Evolutionary conservation across 768 basidiomycete species (phyloP).

Genomic region (Pluteus cervinus): DNA sequence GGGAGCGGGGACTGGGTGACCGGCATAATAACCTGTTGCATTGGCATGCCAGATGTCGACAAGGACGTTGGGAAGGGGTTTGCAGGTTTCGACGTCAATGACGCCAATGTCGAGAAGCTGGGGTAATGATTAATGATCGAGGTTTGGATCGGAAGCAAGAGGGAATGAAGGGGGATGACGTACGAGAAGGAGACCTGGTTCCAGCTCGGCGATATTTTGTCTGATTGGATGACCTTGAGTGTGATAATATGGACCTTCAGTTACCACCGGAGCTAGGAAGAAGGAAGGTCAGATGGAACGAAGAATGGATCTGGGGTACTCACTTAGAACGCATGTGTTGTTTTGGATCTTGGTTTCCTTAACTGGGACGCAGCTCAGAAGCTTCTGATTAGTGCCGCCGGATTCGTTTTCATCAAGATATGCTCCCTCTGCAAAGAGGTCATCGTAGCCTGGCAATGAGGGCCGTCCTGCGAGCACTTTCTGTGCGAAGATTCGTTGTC

Average conservation of each 20-base stretch:
- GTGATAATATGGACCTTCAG: constrained; percentile 53
- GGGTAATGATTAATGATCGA: background rate
- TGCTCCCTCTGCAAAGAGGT: constrained; percentile 35
- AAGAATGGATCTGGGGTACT: constrained; percentile 1
- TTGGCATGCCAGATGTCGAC: constrained; percentile 58
- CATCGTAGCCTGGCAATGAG: constrained; percentile 29
- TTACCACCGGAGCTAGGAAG: constrained; percentile 41
- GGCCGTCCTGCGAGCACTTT: constrained; percentile 35
- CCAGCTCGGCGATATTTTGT: constrained; percentile 49
- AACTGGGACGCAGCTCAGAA: constrained; percentile 42
- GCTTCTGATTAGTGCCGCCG: constrained; percentile 20
- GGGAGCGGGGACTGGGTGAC: constrained; percentile 41
- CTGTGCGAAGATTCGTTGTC: constrained; percentile 42
- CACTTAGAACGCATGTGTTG: constrained; percentile 45
- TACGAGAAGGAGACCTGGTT: constrained; percentile 43
- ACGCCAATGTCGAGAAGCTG: constrained; percentile 51
- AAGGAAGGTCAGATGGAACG: background rate
- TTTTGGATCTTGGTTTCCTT: constrained; percentile 44
- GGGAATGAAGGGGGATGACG: constrained; percentile 9
- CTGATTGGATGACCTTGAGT: constrained; percentile 41
- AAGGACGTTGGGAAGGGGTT: constrained; percentile 48
- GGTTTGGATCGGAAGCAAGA: background rate
- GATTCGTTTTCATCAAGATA: constrained; percentile 26
- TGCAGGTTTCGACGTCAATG: constrained; percentile 51
- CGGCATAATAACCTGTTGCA: constrained; percentile 49